Evolutionary conservation across 2,329 filamentous ascomycete species (phyloP).

Genomic region (Ascochyta viciae-villosae): DNA sequence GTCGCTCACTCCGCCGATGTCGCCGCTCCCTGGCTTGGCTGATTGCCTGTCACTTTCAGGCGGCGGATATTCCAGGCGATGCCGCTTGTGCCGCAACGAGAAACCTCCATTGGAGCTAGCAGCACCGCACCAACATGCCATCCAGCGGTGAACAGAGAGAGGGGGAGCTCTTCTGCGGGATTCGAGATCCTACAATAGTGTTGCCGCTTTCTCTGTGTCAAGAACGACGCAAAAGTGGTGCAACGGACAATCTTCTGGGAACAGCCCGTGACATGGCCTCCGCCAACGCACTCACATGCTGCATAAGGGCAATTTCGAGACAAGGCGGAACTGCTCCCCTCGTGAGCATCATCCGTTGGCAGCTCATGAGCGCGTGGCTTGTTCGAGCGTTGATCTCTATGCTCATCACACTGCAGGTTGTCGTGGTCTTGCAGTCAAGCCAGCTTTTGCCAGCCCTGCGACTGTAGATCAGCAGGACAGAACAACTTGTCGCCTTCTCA

Average conservation of each 20-base stretch:
- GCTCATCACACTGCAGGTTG: conserved; percentile 5
- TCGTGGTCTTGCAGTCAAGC: conserved; percentile 2
- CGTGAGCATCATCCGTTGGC: conserved; percentile 3
- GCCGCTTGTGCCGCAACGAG: conserved; percentile 8
- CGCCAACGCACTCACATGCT: conserved; percentile 6
- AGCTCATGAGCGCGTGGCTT: conserved; percentile 24
- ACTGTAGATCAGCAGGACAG: conserved; percentile 10
- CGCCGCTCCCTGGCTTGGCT: conserved; percentile 30
- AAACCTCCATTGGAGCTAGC: conserved; percentile 13
- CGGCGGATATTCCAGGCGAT: conserved; percentile 41
- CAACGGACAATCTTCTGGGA: conserved; percentile 19
- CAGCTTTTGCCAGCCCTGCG: not conserved
- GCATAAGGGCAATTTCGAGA: not conserved
- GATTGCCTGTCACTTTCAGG: conserved; percentile 16
- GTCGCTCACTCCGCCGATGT: conserved; percentile 41
- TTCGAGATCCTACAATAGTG: conserved; percentile 21
- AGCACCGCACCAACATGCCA: conserved; percentile 19
- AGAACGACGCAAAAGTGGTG: conserved; percentile 21
- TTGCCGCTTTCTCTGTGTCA: conserved; percentile 22
- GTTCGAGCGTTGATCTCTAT: conserved; percentile 4
- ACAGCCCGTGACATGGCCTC: not conserved
- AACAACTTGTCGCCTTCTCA: not conserved
- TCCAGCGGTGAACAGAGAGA: conserved; percentile 15
- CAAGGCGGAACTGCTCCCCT: conserved; percentile 21
- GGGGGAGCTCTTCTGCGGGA: conserved; percentile 2